Evolutionary conservation across 139 green algal species (phyloP), one percentile per base, ranked within the genome.

Genomic region (Ulvella scutata): DNA sequence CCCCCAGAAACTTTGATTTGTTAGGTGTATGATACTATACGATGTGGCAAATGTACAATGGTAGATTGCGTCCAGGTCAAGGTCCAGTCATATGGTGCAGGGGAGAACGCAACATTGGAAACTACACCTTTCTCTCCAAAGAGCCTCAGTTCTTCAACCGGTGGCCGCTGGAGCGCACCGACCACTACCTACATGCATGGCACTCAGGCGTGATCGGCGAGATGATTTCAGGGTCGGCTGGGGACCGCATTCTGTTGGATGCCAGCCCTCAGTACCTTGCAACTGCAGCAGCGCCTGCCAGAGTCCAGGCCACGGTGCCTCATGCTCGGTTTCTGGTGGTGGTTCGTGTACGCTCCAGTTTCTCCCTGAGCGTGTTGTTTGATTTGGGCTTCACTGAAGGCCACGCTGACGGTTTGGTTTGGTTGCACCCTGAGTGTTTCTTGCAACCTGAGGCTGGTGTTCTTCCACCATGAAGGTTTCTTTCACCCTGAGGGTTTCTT

Each of bases 81-180:
- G n/a, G n/a, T n/a, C n/a, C n/a, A n/a, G n/a, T n/a, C n/a, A n/a
- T n/a, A n/a, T n/a, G n/a, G 40, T 67, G 51, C 51, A 67, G 51
- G 13, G 51, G 33, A 26, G 51, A 67, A n/a, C 31, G 2, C n/a
- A 7, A n/a, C n/a, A n/a, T 67, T n/a, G 1, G n/a, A 0, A 26
- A 36, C 6, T n/a, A 26, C 51, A 67, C n/a, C 51, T 26, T 67
- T 9, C 51, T n/a, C 20, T 10, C 51, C 6, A 67, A 67, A 26
- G 51, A 67, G 51, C 51, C 51, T n/a, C 51, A 67, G 51, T 67
- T 36, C 51, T 67, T 67, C 51, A 67, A 67, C 51, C 51, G 51
- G n/a, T 67, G 51, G 51, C 51, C 51, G 51, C 51, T 67, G 51
- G n/a, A n/a, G 13, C 51, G n/a, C 51, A 26, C 33, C 51, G 51